Evolutionary conservation across 2,329 filamentous ascomycete species (phyloP).

Genomic region (Pyrenophora graminea): DNA sequence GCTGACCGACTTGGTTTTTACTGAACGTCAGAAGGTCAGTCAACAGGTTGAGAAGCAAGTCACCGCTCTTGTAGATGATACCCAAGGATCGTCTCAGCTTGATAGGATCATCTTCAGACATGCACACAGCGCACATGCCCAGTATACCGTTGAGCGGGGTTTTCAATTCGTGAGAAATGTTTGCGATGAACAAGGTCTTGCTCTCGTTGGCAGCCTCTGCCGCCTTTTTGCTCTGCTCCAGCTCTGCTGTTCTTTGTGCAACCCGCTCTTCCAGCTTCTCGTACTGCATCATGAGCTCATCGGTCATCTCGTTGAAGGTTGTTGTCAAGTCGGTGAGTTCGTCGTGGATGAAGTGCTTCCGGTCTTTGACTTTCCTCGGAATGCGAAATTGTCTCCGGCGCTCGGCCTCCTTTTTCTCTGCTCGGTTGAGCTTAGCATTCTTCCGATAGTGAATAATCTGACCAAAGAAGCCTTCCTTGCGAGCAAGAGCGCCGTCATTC

Average conservation of each 20-base stretch:
- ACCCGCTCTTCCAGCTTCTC: constrained; percentile 83
- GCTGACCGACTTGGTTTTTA: constrained; percentile 90
- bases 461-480: constrained; percentile 52
- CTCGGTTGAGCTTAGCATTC: constrained; percentile 39
- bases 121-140: constrained; percentile 90
- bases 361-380: constrained; percentile 77
- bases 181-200: constrained; percentile 97
- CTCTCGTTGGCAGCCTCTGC: constrained; percentile 95
- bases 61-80: constrained; percentile 86
- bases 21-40: constrained; percentile 91
- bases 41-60: constrained; percentile 80
- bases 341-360: constrained; percentile 77
- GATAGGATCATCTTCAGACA: constrained; percentile 82
- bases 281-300: constrained; percentile 87
- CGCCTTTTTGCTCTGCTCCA: constrained; percentile 87
- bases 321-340: constrained; percentile 80
- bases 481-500: constrained; percentile 54
- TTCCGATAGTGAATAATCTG: constrained; percentile 43
- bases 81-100: constrained; percentile 82
- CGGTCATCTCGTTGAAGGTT: constrained; percentile 93
- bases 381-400: constrained; percentile 73
- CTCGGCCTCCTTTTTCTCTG: constrained; percentile 46
- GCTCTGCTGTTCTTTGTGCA: constrained; percentile 76
- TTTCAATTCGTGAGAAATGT: constrained; percentile 85
- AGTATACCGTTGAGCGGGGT: constrained; percentile 95